Base-by-base conservation (phyloP, 257 asterid genomes). In the Orobanche coerulescens region DNA sequence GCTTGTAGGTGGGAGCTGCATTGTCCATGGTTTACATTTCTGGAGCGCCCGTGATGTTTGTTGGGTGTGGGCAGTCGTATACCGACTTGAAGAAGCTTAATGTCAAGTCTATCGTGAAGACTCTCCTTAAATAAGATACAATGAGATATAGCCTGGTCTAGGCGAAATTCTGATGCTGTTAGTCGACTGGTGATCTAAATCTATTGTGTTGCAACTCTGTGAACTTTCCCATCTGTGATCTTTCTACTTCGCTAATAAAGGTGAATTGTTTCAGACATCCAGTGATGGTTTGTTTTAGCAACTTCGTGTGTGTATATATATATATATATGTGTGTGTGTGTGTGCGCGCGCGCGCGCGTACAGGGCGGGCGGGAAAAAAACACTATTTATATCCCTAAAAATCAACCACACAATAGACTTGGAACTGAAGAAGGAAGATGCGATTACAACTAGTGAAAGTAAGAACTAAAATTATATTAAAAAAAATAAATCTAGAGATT, bases 81-180 rank as follows among this genome's bases (percentile, higher is more conserved):
- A 85, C 94, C 0, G 97, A 87, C 67, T 60, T 90, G 83, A 90
- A 87, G 94, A 87, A 90, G 95, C 95, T 90, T n/a, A 85, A 90
- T 31, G 91, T 84, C 14, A 90, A 90, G 85, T 73, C 96, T 67
- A 87, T 90, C 1, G 89, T 85, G 56, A 90, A 90, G 83, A 87
- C 95, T 48, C 95, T 90, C 54, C 95, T 90, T 22, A 82, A 84
- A 59, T 87, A 76, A 75, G 73, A 40, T 18, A 55, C n/a, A 58
- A 26, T 69, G 68, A 24, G 1, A 18, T 22, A 6, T 31, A 15
- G 44, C 52, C 20, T 1, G 1, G 1, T 20, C 25, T 37, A 26
- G 11, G 55, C 37, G 46, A 10, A 46, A 36, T 14, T 20, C 31
- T 50, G 24, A 15, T 51, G 31, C n/a, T 42, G 15, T 30, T 44